Evolutionary conservation across 2,329 filamentous ascomycete genomes (phyloP), one percentile per base, ranked within the genome.

Genomic region (Colletotrichum musicola): DNA sequence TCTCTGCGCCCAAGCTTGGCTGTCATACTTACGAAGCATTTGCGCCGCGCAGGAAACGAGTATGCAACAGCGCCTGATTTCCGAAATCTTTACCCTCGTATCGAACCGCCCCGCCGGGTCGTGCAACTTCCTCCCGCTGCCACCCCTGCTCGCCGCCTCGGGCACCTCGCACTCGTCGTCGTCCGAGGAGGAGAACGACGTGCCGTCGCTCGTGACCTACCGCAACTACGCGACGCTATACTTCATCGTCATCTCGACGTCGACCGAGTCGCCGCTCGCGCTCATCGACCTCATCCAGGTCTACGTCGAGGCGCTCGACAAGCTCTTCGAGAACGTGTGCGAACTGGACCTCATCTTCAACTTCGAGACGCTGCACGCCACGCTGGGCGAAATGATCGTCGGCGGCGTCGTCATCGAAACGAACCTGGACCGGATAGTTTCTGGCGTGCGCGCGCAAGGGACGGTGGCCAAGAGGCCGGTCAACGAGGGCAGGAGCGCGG

Each of bases 301-400:
- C 69, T 99, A 98, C 76, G 96, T 99, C 71, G 96, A 99, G 81
- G 91, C 95, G 1, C 88, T 99, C 42, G 96, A 99, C 80, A 90
- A 94, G 72, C 86, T 99, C 47, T 99, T 99, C 78, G 96, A 98
- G 82, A 98, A 99, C 78, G 96, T 99, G 10, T 99, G 96, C 86
- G 96, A 99, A 84, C 85, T 99, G 64, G 95, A 99, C 80, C 87
- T 99, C 74, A 99, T 99, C 79, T 99, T 99, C 84, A 98, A 98
- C 79, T 99, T 97, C 75, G 96, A 99, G 86, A 97, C 94, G 16
- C 85, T 99, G 75, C 96, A 99, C 83, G 93, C 95, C 9, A 90
- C 94, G 16, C 84, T 98, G 10, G 91, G 90, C 66, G 95, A 98
- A 85, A 97, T 98, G 93, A 92, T 98, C 64, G 93, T 97, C 16